These are phyloP conservation scores for Lactifluus volemus DNA, from an alignment of 768 basidiomycete species.

Conservation along the genomic window DNA sequence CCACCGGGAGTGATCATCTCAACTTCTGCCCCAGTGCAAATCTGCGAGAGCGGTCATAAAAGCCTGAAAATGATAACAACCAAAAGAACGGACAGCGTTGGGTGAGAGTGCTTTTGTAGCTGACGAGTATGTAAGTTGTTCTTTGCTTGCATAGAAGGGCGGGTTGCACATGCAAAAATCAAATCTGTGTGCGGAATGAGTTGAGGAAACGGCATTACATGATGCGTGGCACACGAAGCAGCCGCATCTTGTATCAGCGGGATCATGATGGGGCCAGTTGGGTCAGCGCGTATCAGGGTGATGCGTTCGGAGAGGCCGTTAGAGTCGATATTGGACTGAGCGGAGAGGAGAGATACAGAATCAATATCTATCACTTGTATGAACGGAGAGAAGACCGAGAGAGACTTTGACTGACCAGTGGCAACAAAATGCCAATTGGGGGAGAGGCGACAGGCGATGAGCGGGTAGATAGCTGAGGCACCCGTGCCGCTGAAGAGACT, in stretches of 20 bases:
- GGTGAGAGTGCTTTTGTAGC: conserved; percentile 58
- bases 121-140: conserved; percentile 55
- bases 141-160: conserved; percentile 76
- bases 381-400: neutral
- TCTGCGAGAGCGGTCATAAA: conserved; percentile 32
- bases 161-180: conserved; percentile 95
- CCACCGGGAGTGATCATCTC: conserved; percentile 92
- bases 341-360: conserved; percentile 44
- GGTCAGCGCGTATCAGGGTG: conserved; percentile 32
- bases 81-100: conserved; percentile 47
- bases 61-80: neutral
- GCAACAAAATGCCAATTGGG: conserved; percentile 52
- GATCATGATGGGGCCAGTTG: conserved; percentile 38
- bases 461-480: conserved; percentile 81
- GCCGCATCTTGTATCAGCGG: conserved; percentile 25
- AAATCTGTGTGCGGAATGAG: conserved; percentile 31
- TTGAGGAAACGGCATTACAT: neutral
- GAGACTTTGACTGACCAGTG: conserved; percentile 43
- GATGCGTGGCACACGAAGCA: neutral
- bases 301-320: conserved; percentile 54
- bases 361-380: conserved; percentile 54
- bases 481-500: conserved; percentile 68
- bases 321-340: conserved; percentile 43
- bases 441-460: conserved; percentile 53
- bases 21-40: conserved; percentile 75